Base-by-base conservation (phyloP, 2,329 filamentous ascomycete genomes). In the Hypoxylon sp. region DNA sequence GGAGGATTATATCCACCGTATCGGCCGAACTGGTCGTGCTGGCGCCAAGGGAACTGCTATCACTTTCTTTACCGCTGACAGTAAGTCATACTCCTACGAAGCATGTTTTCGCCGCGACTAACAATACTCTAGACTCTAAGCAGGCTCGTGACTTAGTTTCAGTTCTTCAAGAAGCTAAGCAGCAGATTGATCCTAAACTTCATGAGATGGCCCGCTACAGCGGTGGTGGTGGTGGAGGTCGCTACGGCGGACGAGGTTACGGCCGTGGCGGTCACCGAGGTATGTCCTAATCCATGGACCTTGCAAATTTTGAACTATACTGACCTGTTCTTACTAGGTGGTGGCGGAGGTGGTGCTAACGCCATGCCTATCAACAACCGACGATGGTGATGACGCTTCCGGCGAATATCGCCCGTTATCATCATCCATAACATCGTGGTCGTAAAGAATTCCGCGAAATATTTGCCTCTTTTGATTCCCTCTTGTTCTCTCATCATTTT, bases 31-130 rank as follows among this genome's bases (percentile, higher is more conserved):
- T 77, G 95, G 96, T 77, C 93, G 95, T 87, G 95, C 96, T 80
- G 96, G 96, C 85, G 91, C 92, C 78, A 93, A 91, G 73, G 96
- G 96, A 85, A 98, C 94, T 77, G 96, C 96, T 81, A 98, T 98
- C 80, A 98, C 96, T 73, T 90, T 99, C 78, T 99, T 99, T 85
- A 98, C 96, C 82, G 96, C 95, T 92, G 96, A 98, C 84, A 98
- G 95, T 98, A 88, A 86, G 94, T 92, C 68, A 59, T 24, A 46
- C 22, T 29, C 24, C n/a, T 61, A 50, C 35, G n/a, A 22, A 44
- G 29, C 26, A 33, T 5, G 11, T 22, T 2, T 39, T 4, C 17
- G 2, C 1, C 11, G 9, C n/a, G 29, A 57, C 83, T 85, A 78
- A 86, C 79, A 70, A 44, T 5, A n/a, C 31, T 37, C 2, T 42